Base-by-base conservation (phyloP, 371 early-diverging fungal genomes). In the Homolaphlyctis polyrhiza region DNA sequence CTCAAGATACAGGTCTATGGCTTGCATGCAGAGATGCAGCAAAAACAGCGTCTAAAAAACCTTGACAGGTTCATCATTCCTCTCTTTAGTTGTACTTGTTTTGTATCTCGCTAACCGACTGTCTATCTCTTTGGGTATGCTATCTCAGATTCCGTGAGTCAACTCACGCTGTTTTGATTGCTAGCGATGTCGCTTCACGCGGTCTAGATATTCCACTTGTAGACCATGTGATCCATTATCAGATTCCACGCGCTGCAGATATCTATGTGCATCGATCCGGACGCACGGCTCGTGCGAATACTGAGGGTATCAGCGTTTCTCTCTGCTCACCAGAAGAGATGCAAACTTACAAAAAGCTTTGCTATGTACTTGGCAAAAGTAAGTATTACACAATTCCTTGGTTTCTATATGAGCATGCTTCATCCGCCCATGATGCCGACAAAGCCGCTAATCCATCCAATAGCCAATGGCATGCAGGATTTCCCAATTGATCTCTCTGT, bases 181-280 rank as follows among this genome's bases (percentile, higher is more conserved):
- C 85, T n/a, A 92, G 93, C 0, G 96, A 95, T 78, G 96, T 97
- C 57, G 97, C 94, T 57, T 75, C 84, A 1, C 65, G 86, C 43
- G 99, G 99, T 63, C 81, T 99, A 59, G 98, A 98, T 79, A 93
- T 99, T 58, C 95, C 97, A 30, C 85, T 89, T 58, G 92, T 99
- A 16, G 92, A 93, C 65, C 90, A 92, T 68, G 99, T 99, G 16
- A 89, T 99, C 72, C 99, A 99, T 77, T 90, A 92, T 70, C 96
- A 98, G 60, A 90, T 99, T 71, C 99, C 99, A 18, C 63, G 91
- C 6, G 86, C 88, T 0, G 85, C 87, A 18, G 93, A 98, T 61
- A 57, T 73, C 5, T 79, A 79, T 58, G 88, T 96, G 29, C 96
- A 96, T 73, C 89, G 97, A 64, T 91, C 93, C 59, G 99, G 99